Base-by-base conservation (phyloP, 2,329 filamentous ascomycete species). In the Helotiales sp. region DNA sequence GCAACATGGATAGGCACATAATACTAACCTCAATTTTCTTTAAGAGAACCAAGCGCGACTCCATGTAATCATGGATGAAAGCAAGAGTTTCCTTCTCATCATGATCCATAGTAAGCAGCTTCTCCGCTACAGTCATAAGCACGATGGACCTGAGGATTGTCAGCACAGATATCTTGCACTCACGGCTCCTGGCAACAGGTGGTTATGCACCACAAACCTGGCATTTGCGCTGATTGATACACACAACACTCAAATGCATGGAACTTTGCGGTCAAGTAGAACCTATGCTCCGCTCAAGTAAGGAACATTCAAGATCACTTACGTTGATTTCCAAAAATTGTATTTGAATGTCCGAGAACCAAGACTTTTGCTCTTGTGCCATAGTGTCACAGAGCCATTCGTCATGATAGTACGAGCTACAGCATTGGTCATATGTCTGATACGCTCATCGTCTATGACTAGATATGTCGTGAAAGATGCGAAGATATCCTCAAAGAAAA, bases 41-140 rank as follows among this genome's bases (percentile, higher is more conserved):
- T 9, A 87, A 66, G 1, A 88, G 71, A 3, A 79, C 67, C 10
- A 85, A 68, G 19, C 83, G 77, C 36, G 82, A 79, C 65, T 81
- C 77, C 5, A 88, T 72, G 63, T 85, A 87, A 34, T 78, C 77
- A 64, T 81, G 77, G 40, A 87, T 78, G 50, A 72, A 71, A 22
- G 31, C 52, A 24, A 72, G 64, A 24, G 66, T 63, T 27, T 58
- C 53, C 34, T 67, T 69, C 19, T 65, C 63, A 46, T 69, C 65
- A 27, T 58, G 58, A 17, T 56, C 58, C 22, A 66, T 55, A 22
- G 44, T 66, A n/a, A 67, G 61, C 17, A 70, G 51, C 34, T 67
- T 69, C 27, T 71, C 65, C 34, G 64, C 63, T 12, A 70, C 55
- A 27, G 66, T 66, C 24, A 64, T 62, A 22, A 72, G 63, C 30